Evolutionary conservation across 441 rosid species (phyloP).

Genomic region (Mallotus repandus): DNA sequence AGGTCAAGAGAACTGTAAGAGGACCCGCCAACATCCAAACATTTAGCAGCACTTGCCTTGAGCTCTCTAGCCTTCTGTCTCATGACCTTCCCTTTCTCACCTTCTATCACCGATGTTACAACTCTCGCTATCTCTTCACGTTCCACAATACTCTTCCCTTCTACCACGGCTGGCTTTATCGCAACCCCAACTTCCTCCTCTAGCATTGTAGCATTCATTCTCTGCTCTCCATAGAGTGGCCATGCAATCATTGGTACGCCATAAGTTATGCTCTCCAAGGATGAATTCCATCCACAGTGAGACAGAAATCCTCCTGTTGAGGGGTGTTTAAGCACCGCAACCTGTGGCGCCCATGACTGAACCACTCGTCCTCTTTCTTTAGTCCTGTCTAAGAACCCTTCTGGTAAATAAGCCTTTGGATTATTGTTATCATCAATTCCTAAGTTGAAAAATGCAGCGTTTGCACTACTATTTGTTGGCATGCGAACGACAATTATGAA

Average conservation of each 20-base stretch:
- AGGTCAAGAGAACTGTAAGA: slow-evolving; percentile 7
- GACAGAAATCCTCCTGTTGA: no score
- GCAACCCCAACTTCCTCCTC: no score
- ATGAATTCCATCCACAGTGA: no score
- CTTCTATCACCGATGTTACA: slow-evolving; percentile 37
- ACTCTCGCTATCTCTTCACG: slow-evolving; percentile 34
- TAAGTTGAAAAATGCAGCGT: slow-evolving; percentile 23
- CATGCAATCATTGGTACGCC: no score
- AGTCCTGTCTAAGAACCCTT: no score
- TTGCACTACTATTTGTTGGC: slow-evolving; percentile 19
- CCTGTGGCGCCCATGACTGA: no score
- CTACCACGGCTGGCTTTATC: no score
- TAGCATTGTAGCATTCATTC: no score
- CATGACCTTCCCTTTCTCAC: slow-evolving; percentile 22
- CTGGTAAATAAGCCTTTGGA: slow-evolving; percentile 9
- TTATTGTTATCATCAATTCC: slow-evolving; percentile 22
- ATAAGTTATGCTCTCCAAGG: no score
- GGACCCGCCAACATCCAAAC: slow-evolving; percentile 21
- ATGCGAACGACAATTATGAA: slow-evolving; percentile 41
- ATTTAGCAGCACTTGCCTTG: slow-evolving; percentile 22
- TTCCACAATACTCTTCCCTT: slow-evolving; percentile 3
- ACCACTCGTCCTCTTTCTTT: no score
- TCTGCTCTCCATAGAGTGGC: no score
- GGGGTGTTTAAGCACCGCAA: no score
- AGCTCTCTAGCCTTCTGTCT: slow-evolving; percentile 16